Evolutionary conservation across 495 filamentous ascomycete genomes (phyloP).

Genomic region (Parathielavia hyrcaniae): DNA sequence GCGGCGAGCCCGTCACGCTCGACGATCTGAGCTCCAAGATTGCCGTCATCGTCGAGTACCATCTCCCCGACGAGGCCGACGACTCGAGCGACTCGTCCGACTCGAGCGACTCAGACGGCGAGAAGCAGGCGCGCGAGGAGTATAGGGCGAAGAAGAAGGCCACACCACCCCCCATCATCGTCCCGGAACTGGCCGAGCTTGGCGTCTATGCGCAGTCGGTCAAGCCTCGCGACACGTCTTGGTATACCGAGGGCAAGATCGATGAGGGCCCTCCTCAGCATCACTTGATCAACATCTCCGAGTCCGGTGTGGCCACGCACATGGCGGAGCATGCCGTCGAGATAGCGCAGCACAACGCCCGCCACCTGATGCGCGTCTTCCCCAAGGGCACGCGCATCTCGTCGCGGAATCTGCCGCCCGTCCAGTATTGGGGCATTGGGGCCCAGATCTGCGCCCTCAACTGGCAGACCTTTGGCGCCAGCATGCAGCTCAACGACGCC

Average conservation of each 20-base stretch:
- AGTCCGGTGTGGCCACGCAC: slow-evolving; percentile 40
- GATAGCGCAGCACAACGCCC: slow-evolving; percentile 47
- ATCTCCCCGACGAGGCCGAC: slow-evolving; percentile 42
- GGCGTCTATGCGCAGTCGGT: slow-evolving; percentile 54
- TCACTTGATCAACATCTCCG: slow-evolving; percentile 54
- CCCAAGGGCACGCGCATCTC: slow-evolving; percentile 54
- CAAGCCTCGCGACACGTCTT: slow-evolving; percentile 49
- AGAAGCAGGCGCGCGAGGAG: slow-evolving; percentile 33
- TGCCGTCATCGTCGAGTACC: slow-evolving; percentile 51
- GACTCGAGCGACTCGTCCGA: slow-evolving; percentile 25
- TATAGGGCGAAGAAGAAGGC: slow-evolving; percentile 42
- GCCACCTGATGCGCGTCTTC: slow-evolving; percentile 51
- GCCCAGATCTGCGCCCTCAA: slow-evolving; percentile 53
- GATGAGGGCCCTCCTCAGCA: slow-evolving; percentile 43
- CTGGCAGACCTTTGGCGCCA: slow-evolving; percentile 51
- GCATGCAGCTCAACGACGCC: slow-evolving; percentile 52
- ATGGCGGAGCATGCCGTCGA: slow-evolving; percentile 30
- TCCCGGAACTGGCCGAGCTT: slow-evolving; percentile 49
- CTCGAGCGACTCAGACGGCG: slow-evolving; percentile 31
- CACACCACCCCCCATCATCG: slow-evolving; percentile 34
- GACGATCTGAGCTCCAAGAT: slow-evolving; percentile 47
- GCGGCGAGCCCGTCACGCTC: slow-evolving; percentile 35
- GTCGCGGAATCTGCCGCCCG: slow-evolving; percentile 46
- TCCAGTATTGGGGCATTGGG: slow-evolving; percentile 49
- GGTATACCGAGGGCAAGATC: slow-evolving; percentile 37